These are phyloP conservation scores for Aspergillus brunneoviolaceus DNA, from an alignment of 2,329 filamentous ascomycete species.

Conservation along the genomic window DNA sequence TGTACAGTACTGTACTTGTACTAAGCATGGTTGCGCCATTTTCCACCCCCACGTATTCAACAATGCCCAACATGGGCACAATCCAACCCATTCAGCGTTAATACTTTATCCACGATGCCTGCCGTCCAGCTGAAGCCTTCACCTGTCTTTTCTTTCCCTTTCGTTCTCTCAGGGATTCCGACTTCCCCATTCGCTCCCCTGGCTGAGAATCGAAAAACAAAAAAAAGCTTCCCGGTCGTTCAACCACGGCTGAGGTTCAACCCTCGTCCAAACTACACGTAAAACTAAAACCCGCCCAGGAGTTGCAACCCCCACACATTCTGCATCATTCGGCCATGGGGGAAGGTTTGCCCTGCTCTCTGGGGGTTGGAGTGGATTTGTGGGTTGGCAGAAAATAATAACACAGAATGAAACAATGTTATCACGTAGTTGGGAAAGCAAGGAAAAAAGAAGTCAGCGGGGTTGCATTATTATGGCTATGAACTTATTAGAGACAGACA, in stretches of 20 bases:
- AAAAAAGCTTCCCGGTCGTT: neutral
- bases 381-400: neutral
- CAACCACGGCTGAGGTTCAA: neutral
- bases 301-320: neutral
- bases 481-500: neutral
- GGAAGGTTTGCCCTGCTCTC: neutral
- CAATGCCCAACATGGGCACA: neutral
- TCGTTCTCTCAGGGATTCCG: neutral
- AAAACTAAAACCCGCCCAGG: neutral
- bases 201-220: neutral
- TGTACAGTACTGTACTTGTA: no score
- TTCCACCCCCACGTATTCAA: neutral
- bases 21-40: slow-evolving; percentile 1
- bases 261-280: neutral
- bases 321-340: neutral
- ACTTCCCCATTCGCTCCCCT: neutral
- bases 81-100: neutral
- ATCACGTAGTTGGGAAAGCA: no score
- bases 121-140: no score
- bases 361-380: neutral
- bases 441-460: no score
- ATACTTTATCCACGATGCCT: neutral
- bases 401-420: neutral
- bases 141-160: neutral
- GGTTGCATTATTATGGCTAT: neutral